Conservation (phyloP, 345 rosid genomes). For the Murraya koenigii region DNA sequence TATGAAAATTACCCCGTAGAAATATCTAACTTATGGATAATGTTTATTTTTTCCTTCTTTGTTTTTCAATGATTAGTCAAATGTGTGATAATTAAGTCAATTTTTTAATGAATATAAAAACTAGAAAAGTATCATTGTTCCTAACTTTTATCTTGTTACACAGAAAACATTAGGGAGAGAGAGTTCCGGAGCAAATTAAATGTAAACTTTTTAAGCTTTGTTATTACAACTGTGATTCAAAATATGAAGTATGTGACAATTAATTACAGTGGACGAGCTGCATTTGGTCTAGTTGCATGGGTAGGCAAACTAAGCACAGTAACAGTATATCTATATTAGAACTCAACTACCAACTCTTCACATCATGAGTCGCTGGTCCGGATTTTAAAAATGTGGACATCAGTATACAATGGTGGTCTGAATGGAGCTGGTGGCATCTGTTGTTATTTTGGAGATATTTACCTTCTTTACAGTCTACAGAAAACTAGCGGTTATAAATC, state of each 20-base stretch:
- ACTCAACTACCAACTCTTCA: not conserved
- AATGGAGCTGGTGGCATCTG: not conserved
- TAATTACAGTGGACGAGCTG: too few species aligned
- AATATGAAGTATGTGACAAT: too few species aligned
- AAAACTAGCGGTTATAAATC: not conserved
- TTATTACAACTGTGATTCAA: too few species aligned
- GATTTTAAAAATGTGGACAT: not conserved
- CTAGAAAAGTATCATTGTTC: too few species aligned
- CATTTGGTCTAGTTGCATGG: not conserved
- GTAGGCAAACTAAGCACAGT: too few species aligned
- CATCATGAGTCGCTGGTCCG: not conserved
- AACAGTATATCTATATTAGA: too few species aligned
- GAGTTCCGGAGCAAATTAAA: not conserved
- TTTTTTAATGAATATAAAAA: too few species aligned
- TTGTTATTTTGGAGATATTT: not conserved
- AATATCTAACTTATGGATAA: too few species aligned
- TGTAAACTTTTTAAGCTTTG: not conserved
- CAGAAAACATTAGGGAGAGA: not conserved
- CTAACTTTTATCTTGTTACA: not conserved
- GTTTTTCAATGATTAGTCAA: too few species aligned
- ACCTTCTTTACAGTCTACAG: not conserved
- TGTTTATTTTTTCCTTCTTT: too few species aligned
- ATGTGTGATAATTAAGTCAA: too few species aligned
- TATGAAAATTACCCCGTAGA: not conserved
- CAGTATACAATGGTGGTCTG: not conserved